phyloP scores from a whole-genome alignment of 805 yeast genomes.

The Kazachstania bromeliacearum region DNA sequence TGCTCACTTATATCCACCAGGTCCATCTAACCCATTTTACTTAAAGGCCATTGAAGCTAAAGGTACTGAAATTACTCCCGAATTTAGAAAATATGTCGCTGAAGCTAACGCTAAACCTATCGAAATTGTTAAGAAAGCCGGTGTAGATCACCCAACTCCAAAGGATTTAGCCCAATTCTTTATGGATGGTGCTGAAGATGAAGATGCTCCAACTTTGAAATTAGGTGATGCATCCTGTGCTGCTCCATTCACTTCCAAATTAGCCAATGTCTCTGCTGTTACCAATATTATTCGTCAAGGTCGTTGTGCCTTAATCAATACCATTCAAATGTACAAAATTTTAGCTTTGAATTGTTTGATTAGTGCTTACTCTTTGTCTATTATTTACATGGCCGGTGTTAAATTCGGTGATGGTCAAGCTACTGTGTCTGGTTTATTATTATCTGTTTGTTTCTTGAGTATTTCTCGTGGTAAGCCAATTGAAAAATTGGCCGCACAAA shows the following conservation, averaged over 20 bases:
- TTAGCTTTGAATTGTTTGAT: conserved; percentile 93
- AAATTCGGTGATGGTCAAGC: conserved; percentile 97
- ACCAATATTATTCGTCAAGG: conserved; percentile 95
- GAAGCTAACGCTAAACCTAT: conserved; percentile 37
- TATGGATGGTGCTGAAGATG: conserved; percentile 36
- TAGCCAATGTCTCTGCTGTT: conserved; percentile 85
- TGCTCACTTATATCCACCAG: conserved; percentile 96
- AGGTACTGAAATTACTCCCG: conserved; percentile 73
- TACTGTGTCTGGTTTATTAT: conserved; percentile 87
- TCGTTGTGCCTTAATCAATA: conserved; percentile 92
- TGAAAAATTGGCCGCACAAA: conserved; percentile 78
- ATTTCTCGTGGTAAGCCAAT: conserved; percentile 90
- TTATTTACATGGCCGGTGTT: conserved; percentile 91
- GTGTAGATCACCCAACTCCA: conserved; percentile 42
- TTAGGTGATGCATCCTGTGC: conserved; percentile 98
- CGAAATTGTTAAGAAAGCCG: conserved; percentile 28
- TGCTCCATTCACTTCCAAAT: conserved; percentile 94
- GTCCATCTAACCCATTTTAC: conserved; percentile 82
- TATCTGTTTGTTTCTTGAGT: conserved; percentile 89
- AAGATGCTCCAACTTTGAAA: conserved; percentile 85
- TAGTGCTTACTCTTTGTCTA: conserved; percentile 91
- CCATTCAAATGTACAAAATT: conserved; percentile 98
- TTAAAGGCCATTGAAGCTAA: conserved; percentile 75
- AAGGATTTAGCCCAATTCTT: conserved; percentile 38
- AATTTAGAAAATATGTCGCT: conserved; percentile 51